These are phyloP conservation scores for Fomes fomentarius DNA, from an alignment of 1,284 basidiomycete genomes.

Conservation along the genomic window DNA sequence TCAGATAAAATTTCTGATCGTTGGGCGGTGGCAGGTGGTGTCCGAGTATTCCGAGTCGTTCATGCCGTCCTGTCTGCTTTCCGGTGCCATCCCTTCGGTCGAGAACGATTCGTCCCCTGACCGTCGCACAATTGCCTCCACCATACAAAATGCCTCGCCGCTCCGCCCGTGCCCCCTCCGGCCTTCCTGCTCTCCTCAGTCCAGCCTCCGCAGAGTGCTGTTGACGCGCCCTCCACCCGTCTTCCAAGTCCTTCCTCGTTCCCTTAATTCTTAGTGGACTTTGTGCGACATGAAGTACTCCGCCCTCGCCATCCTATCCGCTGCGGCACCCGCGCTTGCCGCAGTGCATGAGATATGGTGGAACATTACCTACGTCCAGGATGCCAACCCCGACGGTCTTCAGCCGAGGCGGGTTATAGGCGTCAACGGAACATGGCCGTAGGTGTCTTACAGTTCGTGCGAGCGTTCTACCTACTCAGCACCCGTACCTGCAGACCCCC, in stretches of 20 bases:
- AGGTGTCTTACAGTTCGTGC: conserved; percentile 36
- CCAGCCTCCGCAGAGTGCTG: conserved; percentile 10
- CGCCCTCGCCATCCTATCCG: conserved; percentile 31
- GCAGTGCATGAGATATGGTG: conserved; percentile 76
- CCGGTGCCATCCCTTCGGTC: no score
- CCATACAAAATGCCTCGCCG: conserved; percentile 14
- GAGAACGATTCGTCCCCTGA: conserved; percentile 8
- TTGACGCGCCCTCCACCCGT: no score
- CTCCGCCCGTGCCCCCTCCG: conserved; percentile 10
- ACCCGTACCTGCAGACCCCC: conserved; percentile 60
- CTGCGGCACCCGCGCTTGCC: conserved; percentile 47
- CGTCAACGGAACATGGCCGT: conserved; percentile 93
- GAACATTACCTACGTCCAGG: conserved; percentile 76
- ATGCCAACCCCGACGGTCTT: conserved; percentile 79
- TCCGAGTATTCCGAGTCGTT: no score
- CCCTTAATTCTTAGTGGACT: background rate
- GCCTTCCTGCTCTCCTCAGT: conserved; percentile 5
- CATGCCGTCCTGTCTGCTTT: no score
- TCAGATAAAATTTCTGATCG: conserved; percentile 34
- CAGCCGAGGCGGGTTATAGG: conserved; percentile 78
- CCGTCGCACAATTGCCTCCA: conserved; percentile 20
- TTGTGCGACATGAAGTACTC: conserved; percentile 28
- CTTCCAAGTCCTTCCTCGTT: no score
- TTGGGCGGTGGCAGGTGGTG: no score
- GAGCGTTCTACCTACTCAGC: background rate